Base-by-base conservation (phyloP, 2,329 filamentous ascomycete genomes). In the Aspergillus hiratsukae region DNA sequence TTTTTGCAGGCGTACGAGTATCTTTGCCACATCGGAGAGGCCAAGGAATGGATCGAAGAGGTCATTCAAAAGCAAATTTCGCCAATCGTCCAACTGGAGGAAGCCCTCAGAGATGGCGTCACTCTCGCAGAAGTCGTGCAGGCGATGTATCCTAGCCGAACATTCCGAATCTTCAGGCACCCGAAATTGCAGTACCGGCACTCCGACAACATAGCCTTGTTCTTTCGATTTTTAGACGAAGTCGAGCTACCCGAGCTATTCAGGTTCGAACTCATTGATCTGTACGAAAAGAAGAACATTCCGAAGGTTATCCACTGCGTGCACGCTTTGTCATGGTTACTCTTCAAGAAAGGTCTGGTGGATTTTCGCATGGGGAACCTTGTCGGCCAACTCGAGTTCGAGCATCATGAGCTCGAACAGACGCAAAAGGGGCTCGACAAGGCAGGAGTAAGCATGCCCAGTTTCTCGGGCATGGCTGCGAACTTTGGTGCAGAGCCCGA, bases 201-300 rank as follows among this genome's bases (percentile, higher is more conserved):
- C 73, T 97, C 93, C 1, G 94, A 99, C 81, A 99, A 99, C 64
- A 97, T 97, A 61, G 93, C 91, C 46, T 84, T 94, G 50, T 99
- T 99, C 78, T 97, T 97, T 76, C 86, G 89, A 56, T 96, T 96
- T 63, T 82, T 99, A 1, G 90, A 93, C 61, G 90, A 97, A 58
- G 86, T 97, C 8, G 89, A 96, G 67, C 79, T 99, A 3, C 94
- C 94, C 1, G 95, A 99, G 66, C 83, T 99, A 19, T 99, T 99
- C 73, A 87, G 93, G 56, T 99, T 99, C 72, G 94, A 99, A 72
- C 81, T 97, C 48, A 96, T 97, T 61, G 94, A 99, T 74, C 78
- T 99, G 11, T 99, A 99, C 78, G 95, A 99, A 75, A 99, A 97
- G 80, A 99, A 99, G 77, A 99, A 99, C 67, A 95, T 97, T 1